Base-by-base conservation (phyloP, 192 early-diverging fungal species). In the Linnemannia elongata region DNA sequence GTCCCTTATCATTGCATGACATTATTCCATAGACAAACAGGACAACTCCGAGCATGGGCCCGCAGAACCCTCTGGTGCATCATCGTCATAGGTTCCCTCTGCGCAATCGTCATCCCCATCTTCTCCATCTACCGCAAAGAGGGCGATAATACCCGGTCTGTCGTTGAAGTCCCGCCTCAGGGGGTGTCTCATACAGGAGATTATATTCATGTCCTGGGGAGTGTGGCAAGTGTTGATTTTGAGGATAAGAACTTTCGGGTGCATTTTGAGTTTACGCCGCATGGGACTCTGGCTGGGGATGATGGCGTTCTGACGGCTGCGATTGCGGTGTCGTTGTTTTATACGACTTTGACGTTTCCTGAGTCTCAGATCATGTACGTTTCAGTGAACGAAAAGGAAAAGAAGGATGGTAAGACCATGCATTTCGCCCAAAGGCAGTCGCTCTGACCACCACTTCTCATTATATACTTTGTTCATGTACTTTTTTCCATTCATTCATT, bases 211-310 rank as follows among this genome's bases (percentile, higher is more conserved):
- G 88, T 89, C 18, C 75, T 86, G 0, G 84, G 84, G 8, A 82
- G 87, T 42, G 81, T 91, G 15, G 66, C 88, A 68, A 83, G 86
- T 75, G 88, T 91, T n/a, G 83, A 89, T 45, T 91, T 91, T 74
- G 80, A 88, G 20, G 89, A 83, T 33, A 91, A 91, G 81, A 87
- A 78, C 72, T 91, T 88, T 70, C 76, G 84, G 8, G 75, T 91
- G 1, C 89, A 91, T 72, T 89, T 91, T 45, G 72, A 89, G 36
- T 81, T 91, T 30, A 85, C 88, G 35, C 90, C 90, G 13, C 88
- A 89, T 75, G 88, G 88, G 30, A 87, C 87, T 3, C 45, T 91
- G 27, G 79, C 87, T 9, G 84, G 89, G 45, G 87, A 83, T 24
- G 84, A 87, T 66, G 88, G 88, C 0, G 81, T 89, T 35, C 54